phyloP scores from a whole-genome alignment of 306 rosid genomes.

The Castanea sativa region DNA sequence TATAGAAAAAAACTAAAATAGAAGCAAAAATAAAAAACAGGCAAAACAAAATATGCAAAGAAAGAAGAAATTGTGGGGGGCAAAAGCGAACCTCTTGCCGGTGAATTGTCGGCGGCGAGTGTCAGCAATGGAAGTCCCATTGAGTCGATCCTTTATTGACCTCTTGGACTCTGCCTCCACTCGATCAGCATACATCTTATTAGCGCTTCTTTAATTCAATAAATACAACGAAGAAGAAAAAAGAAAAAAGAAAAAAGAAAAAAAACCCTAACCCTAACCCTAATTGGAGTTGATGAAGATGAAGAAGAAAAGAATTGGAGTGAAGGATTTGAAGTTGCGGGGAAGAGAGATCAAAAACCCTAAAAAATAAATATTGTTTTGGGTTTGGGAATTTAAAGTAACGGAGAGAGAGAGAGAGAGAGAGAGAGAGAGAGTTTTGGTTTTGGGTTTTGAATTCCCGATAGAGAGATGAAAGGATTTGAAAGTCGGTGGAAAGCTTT shows the following conservation, averaged over 20 bases:
- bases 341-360: neutral
- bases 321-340: neutral
- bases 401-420: neutral
- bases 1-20: neutral
- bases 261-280: constrained; percentile 12
- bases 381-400: neutral
- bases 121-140: constrained; percentile 45
- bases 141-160: constrained; percentile 88
- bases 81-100: constrained; percentile 71
- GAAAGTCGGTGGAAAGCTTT: neutral
- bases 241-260: neutral
- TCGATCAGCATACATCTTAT: constrained; percentile 87
- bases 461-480: neutral
- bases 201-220: neutral
- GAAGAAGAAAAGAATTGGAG: neutral
- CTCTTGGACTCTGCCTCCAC: constrained; percentile 67
- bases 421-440: neutral
- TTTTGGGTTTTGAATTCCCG: neutral
- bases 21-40: neutral
- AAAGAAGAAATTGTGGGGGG: neutral
- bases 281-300: neutral
- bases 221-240: neutral
- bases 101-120: constrained; percentile 55
- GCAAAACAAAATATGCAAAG: neutral
- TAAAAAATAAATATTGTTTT: neutral